Conservation (phyloP, 78 protist species). For the Speleostelium caveatum region DNA sequence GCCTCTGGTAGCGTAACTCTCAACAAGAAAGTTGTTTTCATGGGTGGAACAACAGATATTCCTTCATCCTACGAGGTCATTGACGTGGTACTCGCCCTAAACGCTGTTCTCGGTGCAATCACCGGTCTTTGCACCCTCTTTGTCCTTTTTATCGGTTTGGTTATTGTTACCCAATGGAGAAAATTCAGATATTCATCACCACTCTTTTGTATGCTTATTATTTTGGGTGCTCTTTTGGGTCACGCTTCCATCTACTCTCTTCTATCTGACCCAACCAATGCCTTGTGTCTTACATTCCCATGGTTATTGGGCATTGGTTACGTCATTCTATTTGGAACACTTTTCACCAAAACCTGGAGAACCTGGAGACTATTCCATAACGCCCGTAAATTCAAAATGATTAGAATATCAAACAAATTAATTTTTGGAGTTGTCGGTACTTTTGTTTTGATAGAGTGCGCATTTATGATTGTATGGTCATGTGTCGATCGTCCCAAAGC, state of each 20-base stretch:
- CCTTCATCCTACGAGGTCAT: conserved; percentile 57
- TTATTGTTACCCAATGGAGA: conserved; percentile 57
- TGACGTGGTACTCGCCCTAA: background rate
- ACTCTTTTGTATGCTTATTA: conserved; percentile 59
- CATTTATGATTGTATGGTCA: conserved; percentile 39
- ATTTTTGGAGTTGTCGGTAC: conserved; percentile 35
- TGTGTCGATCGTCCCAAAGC: conserved; percentile 23
- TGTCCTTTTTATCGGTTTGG: conserved; percentile 15
- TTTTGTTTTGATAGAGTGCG: conserved; percentile 20
- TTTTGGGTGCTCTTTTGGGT: conserved; percentile 65
- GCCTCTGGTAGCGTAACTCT: background rate
- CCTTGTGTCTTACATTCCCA: conserved; percentile 34
- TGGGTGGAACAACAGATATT: conserved; percentile 8
- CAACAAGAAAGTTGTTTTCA: background rate
- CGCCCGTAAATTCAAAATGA: conserved; percentile 53
- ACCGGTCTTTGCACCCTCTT: conserved; percentile 53
- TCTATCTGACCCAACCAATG: conserved; percentile 32
- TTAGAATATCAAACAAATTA: conserved; percentile 25
- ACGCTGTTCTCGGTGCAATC: conserved; percentile 37
- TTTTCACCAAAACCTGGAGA: conserved; percentile 51
- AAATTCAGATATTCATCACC: conserved; percentile 72
- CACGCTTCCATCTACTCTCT: background rate
- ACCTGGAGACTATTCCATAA: conserved; percentile 54
- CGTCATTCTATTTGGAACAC: conserved; percentile 44
- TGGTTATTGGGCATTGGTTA: conserved; percentile 67